Base-by-base conservation (phyloP, 352 stramenopile species). In the Phytophthora multivora region DNA sequence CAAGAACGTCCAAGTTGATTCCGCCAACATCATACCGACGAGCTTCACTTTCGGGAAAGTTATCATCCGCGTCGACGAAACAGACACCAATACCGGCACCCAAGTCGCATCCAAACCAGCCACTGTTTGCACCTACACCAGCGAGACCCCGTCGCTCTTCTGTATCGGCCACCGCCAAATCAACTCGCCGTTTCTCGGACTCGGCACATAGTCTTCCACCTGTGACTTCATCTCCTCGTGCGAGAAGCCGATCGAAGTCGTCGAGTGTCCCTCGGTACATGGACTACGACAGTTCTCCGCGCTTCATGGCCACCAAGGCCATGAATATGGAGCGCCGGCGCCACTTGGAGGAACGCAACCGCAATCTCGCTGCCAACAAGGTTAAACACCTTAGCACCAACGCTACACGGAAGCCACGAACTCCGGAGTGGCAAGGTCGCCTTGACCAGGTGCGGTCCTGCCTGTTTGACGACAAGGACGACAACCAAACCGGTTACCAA, bases 241-340 rank as follows among this genome's bases (percentile, higher is more conserved):
- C 28, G 21, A 66, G 31, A 16, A 23, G 23, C 47, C 55, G 35
- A 40, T 63, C 60, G 8, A 58, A 36, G 7, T 62, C 50, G 35
- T 54, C 59, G 33, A 51, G 45, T 23, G 36, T 53, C 13, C 41
- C 68, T 41, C 48, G 72, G 7, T 80, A 77, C 54, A 61, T 80
- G 56, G 57, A 75, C 53, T 80, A 80, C 49, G 54, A 66, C 6
- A 75, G 58, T 18, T 75, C 72, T 21, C 52, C 64, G 25, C 72
- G 68, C n/a, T 80, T 69, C 25, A 60, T 50, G 10, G 72, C 65
- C 33, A 74, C 57, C 6, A 80, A 77, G 59, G 64, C 68, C 38
- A 51, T 48, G 57, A 80, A 80, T 54, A 16, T 73, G 21, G 64
- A 80, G 23, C 72, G 68, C 9, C 72, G 72, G 15, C 68, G 68